A percentile compares a stretch with the other conserved stretches of the same genome.
These are phyloP conservation scores for Friedmanniomyces simplex DNA, from an alignment of 495 filamentous ascomycete genomes.

Conservation along the genomic window DNA sequence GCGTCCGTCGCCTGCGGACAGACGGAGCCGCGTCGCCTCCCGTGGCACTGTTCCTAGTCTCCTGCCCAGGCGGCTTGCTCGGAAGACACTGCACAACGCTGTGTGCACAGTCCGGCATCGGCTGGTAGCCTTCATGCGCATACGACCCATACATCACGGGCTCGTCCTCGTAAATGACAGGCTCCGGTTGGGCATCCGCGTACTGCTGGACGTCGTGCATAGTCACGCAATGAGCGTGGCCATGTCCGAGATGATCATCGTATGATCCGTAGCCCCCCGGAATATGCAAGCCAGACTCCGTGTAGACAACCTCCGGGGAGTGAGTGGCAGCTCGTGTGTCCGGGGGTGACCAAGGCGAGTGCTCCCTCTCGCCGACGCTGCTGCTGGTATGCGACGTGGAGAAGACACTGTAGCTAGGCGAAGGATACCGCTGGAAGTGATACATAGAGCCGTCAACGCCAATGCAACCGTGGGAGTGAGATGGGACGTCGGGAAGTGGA, in stretches of 20 bases:
- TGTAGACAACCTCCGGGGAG: not conserved
- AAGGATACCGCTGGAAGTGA: not conserved
- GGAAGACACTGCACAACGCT: not conserved
- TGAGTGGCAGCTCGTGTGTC: not conserved
- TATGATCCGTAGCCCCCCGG: not conserved
- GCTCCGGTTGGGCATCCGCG: constrained; percentile 7
- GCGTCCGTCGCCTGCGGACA: constrained; percentile 1
- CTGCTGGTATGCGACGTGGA: constrained; percentile 11
- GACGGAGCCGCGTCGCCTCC: not conserved
- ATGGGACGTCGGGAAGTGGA: not conserved
- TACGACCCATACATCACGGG: not conserved
- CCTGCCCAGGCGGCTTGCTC: not conserved
- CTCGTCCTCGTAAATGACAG: constrained; percentile 3
- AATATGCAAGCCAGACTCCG: not conserved
- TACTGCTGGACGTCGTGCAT: constrained; percentile 12
- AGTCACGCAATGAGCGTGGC: not conserved
- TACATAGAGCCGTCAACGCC: not conserved
- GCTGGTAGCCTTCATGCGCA: constrained; percentile 14
- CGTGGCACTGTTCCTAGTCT: not conserved
- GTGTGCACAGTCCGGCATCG: not conserved
- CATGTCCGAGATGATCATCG: not conserved
- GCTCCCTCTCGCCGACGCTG: constrained; percentile 1
- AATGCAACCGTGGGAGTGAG: not conserved
- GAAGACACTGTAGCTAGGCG: constrained; percentile 9
- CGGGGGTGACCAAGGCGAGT: constrained; percentile 2